Evolutionary conservation across 768 basidiomycete species (phyloP), one percentile per base, ranked within the genome.

Genomic region (Xerocomellus amylosporus): DNA sequence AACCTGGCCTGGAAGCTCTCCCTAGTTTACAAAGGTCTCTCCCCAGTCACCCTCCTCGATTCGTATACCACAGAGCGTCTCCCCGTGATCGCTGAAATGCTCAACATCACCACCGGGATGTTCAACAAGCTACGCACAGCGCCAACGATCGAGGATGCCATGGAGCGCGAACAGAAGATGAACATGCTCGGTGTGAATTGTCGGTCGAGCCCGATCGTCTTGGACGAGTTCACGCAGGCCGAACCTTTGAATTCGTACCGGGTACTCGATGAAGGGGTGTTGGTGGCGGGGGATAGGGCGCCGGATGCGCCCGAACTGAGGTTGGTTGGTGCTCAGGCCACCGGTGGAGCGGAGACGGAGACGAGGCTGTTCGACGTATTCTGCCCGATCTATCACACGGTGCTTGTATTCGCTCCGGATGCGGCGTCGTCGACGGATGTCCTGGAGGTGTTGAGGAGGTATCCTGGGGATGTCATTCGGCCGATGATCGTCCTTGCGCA

Each of bases 1-100:
- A 79, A 80, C 56, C 60, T 80, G 1, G 70, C 64, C 0, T 79
- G 77, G 79, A 80, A 80, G 55, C 58, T 80, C 12, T 67, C 77
- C 3, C 66, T 77, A 4, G 77, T 77, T 9, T 50, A 68, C 34
- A 77, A 75, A 49, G 67, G 70, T 3, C 55, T 73, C 28, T 67
- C 78, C 3, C 61, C 71, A 5, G 56, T 49, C 1, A 53, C 68
- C 7, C 67, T 81, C 14, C 74, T 81, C 5, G 64, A 73, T 28
- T 69, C 75, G 0, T 81, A 80, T 51, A 66, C 62, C n/a, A 45
- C 66, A 14, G 80, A 80, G 57, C 76, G 80, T 15, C 56, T 79
- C 33, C 77, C 74, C 1, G 73, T 80, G 31, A 74, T 80, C 46
- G 72, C 72, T 1, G 71, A 75, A 49, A 78, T 79, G 76, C 72